Conservation (phyloP, 768 basidiomycete species). For the Phylloporus arenicola region DNA sequence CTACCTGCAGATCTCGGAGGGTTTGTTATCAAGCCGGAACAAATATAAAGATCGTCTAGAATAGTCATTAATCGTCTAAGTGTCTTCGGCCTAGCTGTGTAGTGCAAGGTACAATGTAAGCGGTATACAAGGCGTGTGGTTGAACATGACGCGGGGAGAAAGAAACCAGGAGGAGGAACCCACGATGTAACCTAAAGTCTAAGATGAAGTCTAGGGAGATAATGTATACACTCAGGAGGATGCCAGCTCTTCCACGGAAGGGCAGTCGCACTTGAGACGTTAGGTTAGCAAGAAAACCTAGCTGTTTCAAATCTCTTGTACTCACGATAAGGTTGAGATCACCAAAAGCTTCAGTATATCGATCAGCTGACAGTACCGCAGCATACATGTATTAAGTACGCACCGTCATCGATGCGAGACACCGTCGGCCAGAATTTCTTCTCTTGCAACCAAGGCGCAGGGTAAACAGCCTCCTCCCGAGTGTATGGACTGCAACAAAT, state of each 20-base stretch:
- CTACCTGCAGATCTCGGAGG: conserved; percentile 21
- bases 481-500: conserved; percentile 68
- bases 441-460: conserved; percentile 72
- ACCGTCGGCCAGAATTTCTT: conserved; percentile 98
- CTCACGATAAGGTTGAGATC: conserved; percentile 86
- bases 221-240: conserved; percentile 23
- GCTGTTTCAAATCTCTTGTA: conserved; percentile 14
- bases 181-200: conserved; percentile 27
- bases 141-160: conserved; percentile 48
- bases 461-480: conserved; percentile 87
- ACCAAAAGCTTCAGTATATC: conserved; percentile 63
- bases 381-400: conserved; percentile 21
- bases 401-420: conserved; percentile 89
- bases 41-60: conserved; percentile 1
- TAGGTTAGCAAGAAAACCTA: conserved; percentile 7
- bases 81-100: conserved; percentile 11
- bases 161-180: conserved; percentile 47
- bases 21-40: conserved; percentile 17
- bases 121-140: conserved; percentile 49
- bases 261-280: conserved; percentile 68
- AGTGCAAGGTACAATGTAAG: conserved; percentile 21
- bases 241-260: conserved; percentile 75
- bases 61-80: conserved; percentile 11
- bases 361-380: conserved; percentile 2
- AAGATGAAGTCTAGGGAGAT: conserved; percentile 20